phyloP scores from a whole-genome alignment of 768 basidiomycete species.

The Phaeolepiota aurea region DNA sequence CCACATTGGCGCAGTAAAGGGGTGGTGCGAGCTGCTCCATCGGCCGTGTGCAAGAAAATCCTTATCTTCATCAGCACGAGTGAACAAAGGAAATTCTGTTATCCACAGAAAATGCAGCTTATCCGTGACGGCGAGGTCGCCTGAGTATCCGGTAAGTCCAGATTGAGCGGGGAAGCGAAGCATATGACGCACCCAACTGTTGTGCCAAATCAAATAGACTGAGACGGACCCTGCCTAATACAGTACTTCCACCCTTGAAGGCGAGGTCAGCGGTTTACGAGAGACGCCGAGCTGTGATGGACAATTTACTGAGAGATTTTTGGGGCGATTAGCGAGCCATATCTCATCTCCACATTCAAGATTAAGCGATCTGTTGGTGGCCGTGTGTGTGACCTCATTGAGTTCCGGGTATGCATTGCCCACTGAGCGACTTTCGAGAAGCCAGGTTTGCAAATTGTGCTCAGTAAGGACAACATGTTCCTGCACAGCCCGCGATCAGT shows the following conservation, averaged over 20 bases:
- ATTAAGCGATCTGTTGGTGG: constrained; percentile 22
- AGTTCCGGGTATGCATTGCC: constrained; percentile 12
- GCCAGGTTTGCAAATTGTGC: constrained; percentile 38
- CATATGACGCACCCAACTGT: constrained; percentile 39
- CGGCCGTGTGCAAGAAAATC: constrained; percentile 76
- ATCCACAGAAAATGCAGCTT: constrained; percentile 89
- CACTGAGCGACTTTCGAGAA: constrained; percentile 24
- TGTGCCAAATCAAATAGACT: constrained; percentile 62
- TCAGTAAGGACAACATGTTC: constrained; percentile 42
- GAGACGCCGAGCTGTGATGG: no score
- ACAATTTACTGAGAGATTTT: constrained; percentile 46
- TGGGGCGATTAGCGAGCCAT: constrained; percentile 47
- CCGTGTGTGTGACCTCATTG: constrained; percentile 12
- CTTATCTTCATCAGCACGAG: constrained; percentile 82
- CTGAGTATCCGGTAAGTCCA: no score
- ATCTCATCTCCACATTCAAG: constrained; percentile 45
- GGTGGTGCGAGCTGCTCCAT: constrained; percentile 92
- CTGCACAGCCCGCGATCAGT: constrained; percentile 22
- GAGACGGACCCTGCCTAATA: constrained; percentile 64
- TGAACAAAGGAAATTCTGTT: constrained; percentile 91
- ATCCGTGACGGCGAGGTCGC: constrained; percentile 43
- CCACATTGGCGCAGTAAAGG: constrained; percentile 93
- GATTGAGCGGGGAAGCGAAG: constrained; percentile 5
- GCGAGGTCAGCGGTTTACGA: constrained; percentile 7
- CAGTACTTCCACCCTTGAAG: constrained; percentile 76